Percentiles rank a stretch among this genome's conserved stretches.
Evolutionary conservation across 352 stramenopile genomes (phyloP).

Genomic region (Pythium dissimile): DNA sequence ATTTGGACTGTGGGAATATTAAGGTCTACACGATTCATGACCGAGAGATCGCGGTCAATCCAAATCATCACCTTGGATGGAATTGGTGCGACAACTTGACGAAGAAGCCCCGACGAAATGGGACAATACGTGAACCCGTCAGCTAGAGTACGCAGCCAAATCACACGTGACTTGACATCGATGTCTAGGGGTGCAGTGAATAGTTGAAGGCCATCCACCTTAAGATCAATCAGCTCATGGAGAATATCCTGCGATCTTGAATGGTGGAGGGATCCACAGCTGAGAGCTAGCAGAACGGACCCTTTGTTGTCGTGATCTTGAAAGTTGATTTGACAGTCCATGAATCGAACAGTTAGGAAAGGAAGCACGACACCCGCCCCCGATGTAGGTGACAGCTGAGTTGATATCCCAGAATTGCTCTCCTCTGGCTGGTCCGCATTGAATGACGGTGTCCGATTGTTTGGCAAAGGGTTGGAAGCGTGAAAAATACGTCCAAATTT

Average conservation of each 20-base stretch:
- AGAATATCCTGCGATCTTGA: slow-evolving; percentile 44
- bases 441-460: slow-evolving; percentile 17
- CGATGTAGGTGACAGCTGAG: background rate
- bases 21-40: slow-evolving; percentile 46
- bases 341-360: slow-evolving; percentile 70
- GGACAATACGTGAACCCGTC: slow-evolving; percentile 58
- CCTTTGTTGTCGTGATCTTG: slow-evolving; percentile 69
- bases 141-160: slow-evolving; percentile 56
- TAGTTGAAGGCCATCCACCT: slow-evolving; percentile 57
- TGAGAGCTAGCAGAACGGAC: slow-evolving; percentile 61
- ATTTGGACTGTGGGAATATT: slow-evolving; percentile 61
- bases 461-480: slow-evolving; percentile 17
- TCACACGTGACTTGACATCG: slow-evolving; percentile 59
- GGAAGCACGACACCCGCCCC: slow-evolving; percentile 28
- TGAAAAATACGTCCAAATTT: slow-evolving; percentile 64
- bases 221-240: slow-evolving; percentile 55
- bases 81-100: slow-evolving; percentile 67
- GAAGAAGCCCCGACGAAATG: slow-evolving; percentile 53
- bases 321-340: slow-evolving; percentile 78
- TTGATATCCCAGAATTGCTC: slow-evolving; percentile 1
- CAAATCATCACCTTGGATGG: slow-evolving; percentile 50
- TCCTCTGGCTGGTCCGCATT: background rate
- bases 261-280: slow-evolving; percentile 50
- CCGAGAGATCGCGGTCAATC: slow-evolving; percentile 36
- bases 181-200: slow-evolving; percentile 70